Percentiles rank a stretch among this genome's conserved stretches.
Evolutionary conservation across 163 green algal genomes (phyloP).

Genomic region (Prototheca wickerhamii): DNA sequence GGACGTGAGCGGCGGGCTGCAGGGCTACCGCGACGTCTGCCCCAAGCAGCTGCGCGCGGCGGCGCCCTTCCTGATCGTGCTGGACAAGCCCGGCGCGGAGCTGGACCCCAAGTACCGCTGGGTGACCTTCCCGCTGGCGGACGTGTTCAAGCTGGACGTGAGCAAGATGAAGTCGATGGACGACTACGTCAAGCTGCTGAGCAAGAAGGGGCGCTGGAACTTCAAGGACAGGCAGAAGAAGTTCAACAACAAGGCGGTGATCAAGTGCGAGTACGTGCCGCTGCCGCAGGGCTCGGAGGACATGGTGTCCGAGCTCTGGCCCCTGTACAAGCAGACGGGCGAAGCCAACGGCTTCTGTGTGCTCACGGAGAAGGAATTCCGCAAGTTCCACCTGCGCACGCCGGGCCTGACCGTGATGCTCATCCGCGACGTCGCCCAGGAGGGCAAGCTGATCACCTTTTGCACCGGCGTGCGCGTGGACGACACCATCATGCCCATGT

Average conservation of each 20-base stretch:
- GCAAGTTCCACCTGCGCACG: slow-evolving; percentile 27
- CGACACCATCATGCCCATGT: slow-evolving; percentile 36
- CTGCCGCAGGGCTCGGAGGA: slow-evolving; percentile 10
- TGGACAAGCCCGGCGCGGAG: slow-evolving; percentile 15
- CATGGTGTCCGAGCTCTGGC: slow-evolving; percentile 19
- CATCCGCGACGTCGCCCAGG: slow-evolving; percentile 15
- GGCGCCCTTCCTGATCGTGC: slow-evolving; percentile 28
- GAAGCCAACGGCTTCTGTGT: slow-evolving; percentile 37
- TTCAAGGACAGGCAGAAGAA: slow-evolving; percentile 40
- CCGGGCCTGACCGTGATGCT: slow-evolving; percentile 21
- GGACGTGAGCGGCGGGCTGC: slow-evolving; percentile 20
- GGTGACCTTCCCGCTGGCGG: slow-evolving; percentile 22
- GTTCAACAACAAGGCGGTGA: slow-evolving; percentile 3
- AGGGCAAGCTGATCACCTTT: slow-evolving; percentile 22
- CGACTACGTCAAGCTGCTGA: slow-evolving; percentile 29
- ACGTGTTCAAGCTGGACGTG: slow-evolving; percentile 34
- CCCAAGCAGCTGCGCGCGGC: slow-evolving; percentile 16
- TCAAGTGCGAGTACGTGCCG: slow-evolving; percentile 16
- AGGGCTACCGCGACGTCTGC: slow-evolving; percentile 12
- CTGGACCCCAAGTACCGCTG: slow-evolving; percentile 28
- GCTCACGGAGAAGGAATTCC: slow-evolving; percentile 28
- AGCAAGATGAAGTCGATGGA: slow-evolving; percentile 25
- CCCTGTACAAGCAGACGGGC: slow-evolving; percentile 24
- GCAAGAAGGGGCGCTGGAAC: slow-evolving; percentile 33
- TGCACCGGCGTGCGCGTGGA: slow-evolving; percentile 27